These are phyloP conservation scores for Akanthomyces uredinophilus DNA, from an alignment of 2,329 filamentous ascomycete genomes.

Conservation along the genomic window DNA sequence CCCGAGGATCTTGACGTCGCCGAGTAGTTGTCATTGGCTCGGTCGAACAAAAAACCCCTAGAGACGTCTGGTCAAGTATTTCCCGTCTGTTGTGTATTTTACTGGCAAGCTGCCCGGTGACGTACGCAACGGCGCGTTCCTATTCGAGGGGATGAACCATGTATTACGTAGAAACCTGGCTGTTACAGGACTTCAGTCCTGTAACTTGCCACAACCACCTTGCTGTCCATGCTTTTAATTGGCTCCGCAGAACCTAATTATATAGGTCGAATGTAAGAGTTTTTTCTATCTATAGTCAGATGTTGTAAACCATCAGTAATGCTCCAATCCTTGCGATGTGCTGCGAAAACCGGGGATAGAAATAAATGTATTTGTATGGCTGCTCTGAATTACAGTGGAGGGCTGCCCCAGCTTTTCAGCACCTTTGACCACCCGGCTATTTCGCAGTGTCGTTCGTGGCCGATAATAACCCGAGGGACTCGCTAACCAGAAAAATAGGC, in stretches of 20 bases:
- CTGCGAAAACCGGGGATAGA: not conserved
- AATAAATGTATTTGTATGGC: not conserved
- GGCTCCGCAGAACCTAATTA: constrained; percentile 8
- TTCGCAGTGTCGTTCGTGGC: constrained; percentile 14
- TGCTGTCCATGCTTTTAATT: constrained; percentile 10
- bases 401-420: not conserved
- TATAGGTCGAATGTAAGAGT: constrained; percentile 12
- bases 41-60: not conserved
- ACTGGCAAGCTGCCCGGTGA: not conserved
- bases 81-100: not conserved
- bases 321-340: not conserved
- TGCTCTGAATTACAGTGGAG: not conserved
- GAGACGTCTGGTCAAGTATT: constrained; percentile 10
- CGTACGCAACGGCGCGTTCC: not conserved
- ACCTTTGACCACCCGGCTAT: not conserved
- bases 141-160: constrained; percentile 4
- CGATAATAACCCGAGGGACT: constrained; percentile 15
- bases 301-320: not conserved
- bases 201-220: not conserved
- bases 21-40: constrained; percentile 48
- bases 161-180: constrained; percentile 14
- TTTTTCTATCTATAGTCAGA: not conserved
- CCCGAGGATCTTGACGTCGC: constrained; percentile 96
- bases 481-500: constrained; percentile 6
- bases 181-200: not conserved